Percentiles rank a stretch among this genome's conserved stretches.
These are phyloP conservation scores for Botrytis hyacinthi DNA, from an alignment of 2,329 filamentous ascomycete genomes.

Conservation along the genomic window DNA sequence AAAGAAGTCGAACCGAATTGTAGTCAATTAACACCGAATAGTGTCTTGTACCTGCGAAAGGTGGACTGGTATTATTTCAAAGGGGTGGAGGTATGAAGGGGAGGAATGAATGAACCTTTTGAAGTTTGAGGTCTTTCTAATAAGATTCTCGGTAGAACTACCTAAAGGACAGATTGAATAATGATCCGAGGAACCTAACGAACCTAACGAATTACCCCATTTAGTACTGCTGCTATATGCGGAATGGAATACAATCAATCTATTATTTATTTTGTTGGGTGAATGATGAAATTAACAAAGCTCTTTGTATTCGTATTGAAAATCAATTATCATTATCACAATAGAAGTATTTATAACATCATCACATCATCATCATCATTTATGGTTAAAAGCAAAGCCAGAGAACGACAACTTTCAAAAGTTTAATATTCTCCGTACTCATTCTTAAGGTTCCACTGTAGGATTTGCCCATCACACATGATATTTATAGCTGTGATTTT, in stretches of 20 bases:
- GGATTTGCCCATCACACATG: background rate
- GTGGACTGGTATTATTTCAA: background rate
- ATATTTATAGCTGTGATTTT: background rate
- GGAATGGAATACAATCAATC: background rate
- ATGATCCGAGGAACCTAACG: slow-evolving; percentile 2
- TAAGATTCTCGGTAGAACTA: slow-evolving; percentile 18
- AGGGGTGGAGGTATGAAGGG: slow-evolving; percentile 13
- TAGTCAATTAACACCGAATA: slow-evolving; percentile 9
- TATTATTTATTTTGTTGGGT: background rate
- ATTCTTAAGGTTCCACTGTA: background rate
- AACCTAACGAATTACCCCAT: slow-evolving; percentile 10
- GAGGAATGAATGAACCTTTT: slow-evolving; percentile 10
- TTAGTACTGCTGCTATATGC: background rate
- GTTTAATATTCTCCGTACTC: background rate
- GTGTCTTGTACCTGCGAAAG: background rate
- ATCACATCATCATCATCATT: background rate
- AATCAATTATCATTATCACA: background rate
- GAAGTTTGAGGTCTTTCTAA: slow-evolving; percentile 9
- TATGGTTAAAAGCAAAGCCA: background rate
- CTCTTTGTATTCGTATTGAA: background rate
- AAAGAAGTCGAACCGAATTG: background rate
- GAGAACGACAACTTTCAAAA: background rate
- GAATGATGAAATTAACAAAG: background rate
- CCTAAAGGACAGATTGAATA: slow-evolving; percentile 5
- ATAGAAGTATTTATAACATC: background rate